Evolutionary conservation across 1,284 basidiomycete genomes (phyloP), one percentile per base, ranked within the genome.

Genomic region (Puccinia coronata): DNA sequence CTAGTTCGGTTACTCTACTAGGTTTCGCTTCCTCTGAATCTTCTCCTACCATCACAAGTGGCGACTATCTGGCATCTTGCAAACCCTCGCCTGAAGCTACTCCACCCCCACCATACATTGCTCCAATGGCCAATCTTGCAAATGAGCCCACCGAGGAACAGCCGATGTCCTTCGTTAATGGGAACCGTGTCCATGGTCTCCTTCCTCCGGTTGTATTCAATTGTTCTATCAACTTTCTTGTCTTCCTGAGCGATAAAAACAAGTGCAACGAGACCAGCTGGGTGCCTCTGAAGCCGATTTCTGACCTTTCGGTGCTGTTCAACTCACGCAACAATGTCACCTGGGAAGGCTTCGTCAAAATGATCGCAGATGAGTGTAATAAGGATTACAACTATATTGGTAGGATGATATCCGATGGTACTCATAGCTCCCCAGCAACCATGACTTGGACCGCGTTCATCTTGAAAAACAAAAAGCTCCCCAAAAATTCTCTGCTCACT

Each of bases 391-490:
- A 36, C 25, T 2, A 65, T 28, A 3, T 65, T 20, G 34, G 61
- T 28, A 5, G 59, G 6, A 63, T 63, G 59, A 63, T 63, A 14
- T 6, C 25, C 20, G 59, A 63, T 28, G 61, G 28, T n/a, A 39
- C 61, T 28, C 25, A 65, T n/a, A 65, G 31, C 34, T 65, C 18
- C 8, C 61, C 61, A 2, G 16, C 61, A 65, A 65, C 9, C 18
- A 65, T 65, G 4, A 39, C 34, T 6, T 65, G 61, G 61, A 65
- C 14, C 6, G 61, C 39, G 18, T 65, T 31, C 8, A 65, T 65
- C 61, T n/a, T 65, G 16, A 65, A 65, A n/a, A 65, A 43, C 25
- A 65, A 65, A 39, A 36, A 18, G 39, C 39, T 39, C n/a, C 61
- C 61, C 5, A 65, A 65, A 39, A 1, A 3, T 3, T 5, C 11